Evolutionary conservation across 352 stramenopile genomes (phyloP), one percentile per base, ranked within the genome.

Genomic region (Halophytophthora polymorphica): DNA sequence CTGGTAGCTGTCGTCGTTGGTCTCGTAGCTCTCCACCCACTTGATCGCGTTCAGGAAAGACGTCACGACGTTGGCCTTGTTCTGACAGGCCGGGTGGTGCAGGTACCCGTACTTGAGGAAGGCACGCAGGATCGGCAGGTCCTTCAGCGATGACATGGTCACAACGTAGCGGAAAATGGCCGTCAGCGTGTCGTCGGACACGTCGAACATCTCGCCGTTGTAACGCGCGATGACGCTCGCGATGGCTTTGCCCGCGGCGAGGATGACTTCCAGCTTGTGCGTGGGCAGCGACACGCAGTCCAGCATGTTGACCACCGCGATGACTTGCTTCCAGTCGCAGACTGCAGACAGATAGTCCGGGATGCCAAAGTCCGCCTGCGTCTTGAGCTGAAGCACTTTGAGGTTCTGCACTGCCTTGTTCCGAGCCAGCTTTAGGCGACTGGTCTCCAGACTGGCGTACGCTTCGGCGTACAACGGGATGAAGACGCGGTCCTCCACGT

Each of bases 401-500:
- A 75, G 18, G 34, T 92, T 88, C 54, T 77, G 64, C 23, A 58
- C 55, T 25, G 73, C 61, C 0, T 58, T 55, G 14, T 53, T 57
- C 28, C 75, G 73, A 18, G 61, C 55, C 19, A 45, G 28, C 3
- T 77, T 77, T 2, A 85, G 41, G 6, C 64, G 51, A 5, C 60
- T 29, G 0, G 64, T 83, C 34, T 89, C 72, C 31, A 90, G 50
- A 7, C 67, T 83, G 14, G 69, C 60, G 49, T 94, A 92, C 2
- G 73, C 73, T 7, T 69, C 45, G 1, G 57, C 45, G 44, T 86
- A 77, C 21, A 89, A 50, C 14, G 66, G 62, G 39, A 90, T 64
- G 43, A 93, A 95, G 22, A 90, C 73, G 17, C 83, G 81, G 28
- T 95, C 85, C 59, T 95, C 85, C 2, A 93, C 69, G 41, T 88